Evolutionary conservation across 2,329 filamentous ascomycete genomes (phyloP), one percentile per base, ranked within the genome.

Genomic region (Penicillium sp.): DNA sequence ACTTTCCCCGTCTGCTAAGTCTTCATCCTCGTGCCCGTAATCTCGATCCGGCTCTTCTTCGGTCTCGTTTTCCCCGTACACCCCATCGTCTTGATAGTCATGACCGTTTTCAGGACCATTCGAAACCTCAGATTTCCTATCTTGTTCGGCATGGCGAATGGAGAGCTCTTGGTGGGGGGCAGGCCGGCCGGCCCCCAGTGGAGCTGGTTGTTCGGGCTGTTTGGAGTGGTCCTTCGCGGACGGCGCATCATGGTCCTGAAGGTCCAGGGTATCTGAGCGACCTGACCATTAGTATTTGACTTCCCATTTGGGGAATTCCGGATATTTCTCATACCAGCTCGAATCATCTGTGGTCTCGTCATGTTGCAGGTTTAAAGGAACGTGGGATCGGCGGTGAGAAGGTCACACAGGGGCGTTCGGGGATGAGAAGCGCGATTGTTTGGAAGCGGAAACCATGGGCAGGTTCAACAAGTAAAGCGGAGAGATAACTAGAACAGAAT

Each of bases 121-220:
- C 59, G 83, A 78, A 67, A 90, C 84, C 72, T 95, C 89, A 71
- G 92, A 86, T 64, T 85, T 86, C 50, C 85, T 82, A 72, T 96
- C 91, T 70, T 91, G 85, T 62, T 88, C 85, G 55, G 93, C 89
- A 72, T 91, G 89, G 68, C 90, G 88, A 62, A 97, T 81, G 19
- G 93, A 89, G 67, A 91, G 87, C 66, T 92, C 89, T 77, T 98
- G 93, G 73, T 97, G 93, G 45, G 91, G 87, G 63, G 88, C 89
- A 69, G 90, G 79, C 63, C 82, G 76, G 60, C 83, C 78, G 63
- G 77, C 75, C 61, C 77, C 84, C 67, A 81, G 77, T 57, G 79
- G 81, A 58, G 78, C 75, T 62, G 81, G 77, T 64, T 80, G 78
- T 57, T 76, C 72, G 54, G 79, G 80, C 69, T 85, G 84, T 65